Percentiles rank a stretch among this genome's conserved stretches.
phyloP scores from a whole-genome alignment of 2,329 filamentous ascomycete genomes.

The Penicillium paneum region DNA sequence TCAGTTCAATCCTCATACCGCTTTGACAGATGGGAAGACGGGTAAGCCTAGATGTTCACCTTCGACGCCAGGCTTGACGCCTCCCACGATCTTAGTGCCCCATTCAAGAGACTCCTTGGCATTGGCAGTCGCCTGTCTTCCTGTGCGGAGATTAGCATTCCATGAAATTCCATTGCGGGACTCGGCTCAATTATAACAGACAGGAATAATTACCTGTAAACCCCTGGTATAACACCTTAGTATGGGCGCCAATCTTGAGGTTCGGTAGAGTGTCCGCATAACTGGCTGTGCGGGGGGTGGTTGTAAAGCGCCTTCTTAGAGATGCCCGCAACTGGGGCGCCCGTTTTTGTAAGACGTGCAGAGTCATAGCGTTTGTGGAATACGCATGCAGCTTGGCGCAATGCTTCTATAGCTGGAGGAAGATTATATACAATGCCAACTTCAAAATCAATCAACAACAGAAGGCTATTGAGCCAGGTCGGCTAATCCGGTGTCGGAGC shows the following conservation, averaged over 20 bases:
- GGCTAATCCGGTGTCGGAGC: slow-evolving; percentile 20
- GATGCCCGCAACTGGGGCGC: slow-evolving; percentile 11
- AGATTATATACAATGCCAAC: neutral
- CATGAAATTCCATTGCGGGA: neutral
- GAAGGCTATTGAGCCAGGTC: slow-evolving; percentile 17
- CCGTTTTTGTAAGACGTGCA: slow-evolving; percentile 24
- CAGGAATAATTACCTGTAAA: slow-evolving; percentile 56
- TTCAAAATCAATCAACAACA: neutral
- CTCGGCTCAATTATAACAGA: neutral
- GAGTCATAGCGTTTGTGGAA: slow-evolving; percentile 11
- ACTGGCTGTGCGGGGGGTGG: slow-evolving; percentile 24
- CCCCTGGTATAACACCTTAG: slow-evolving; percentile 67
- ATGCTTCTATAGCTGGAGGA: neutral
- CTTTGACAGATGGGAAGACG: slow-evolving; percentile 65
- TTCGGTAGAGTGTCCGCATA: slow-evolving; percentile 64
- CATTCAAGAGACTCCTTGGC: slow-evolving; percentile 72
- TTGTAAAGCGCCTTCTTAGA: slow-evolving; percentile 31
- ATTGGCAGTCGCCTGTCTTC: slow-evolving; percentile 62
- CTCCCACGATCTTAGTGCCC: slow-evolving; percentile 77
- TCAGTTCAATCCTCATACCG: slow-evolving; percentile 35
- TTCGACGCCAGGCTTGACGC: slow-evolving; percentile 67
- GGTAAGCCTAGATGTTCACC: slow-evolving; percentile 72
- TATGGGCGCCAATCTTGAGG: slow-evolving; percentile 64
- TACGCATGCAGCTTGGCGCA: neutral
- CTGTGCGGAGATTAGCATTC: slow-evolving; percentile 20